Conservation (phyloP, 2,329 filamentous ascomycete species). For the Diaporthe sp. region DNA sequence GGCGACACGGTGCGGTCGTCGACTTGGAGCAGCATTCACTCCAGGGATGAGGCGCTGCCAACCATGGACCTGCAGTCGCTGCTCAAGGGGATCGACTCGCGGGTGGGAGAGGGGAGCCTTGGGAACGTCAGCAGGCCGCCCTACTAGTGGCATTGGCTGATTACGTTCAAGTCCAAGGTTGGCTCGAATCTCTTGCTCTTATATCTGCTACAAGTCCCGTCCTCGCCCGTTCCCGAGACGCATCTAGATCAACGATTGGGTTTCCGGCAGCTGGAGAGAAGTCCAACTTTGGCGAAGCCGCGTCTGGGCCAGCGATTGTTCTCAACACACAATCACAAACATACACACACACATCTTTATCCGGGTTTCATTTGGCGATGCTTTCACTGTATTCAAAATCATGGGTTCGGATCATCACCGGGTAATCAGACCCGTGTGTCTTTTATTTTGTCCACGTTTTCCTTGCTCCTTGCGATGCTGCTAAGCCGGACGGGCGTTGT, state of each 20-base stretch:
- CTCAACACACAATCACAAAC: not conserved
- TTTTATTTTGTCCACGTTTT: constrained; percentile 20
- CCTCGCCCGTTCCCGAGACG: not conserved
- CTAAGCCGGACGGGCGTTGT: constrained; percentile 21
- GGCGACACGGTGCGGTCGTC: constrained; percentile 54
- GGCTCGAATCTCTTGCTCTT: not conserved
- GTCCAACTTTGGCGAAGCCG: not conserved
- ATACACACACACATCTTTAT: constrained; percentile 14
- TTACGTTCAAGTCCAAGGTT: not conserved
- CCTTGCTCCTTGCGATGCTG: constrained; percentile 6
- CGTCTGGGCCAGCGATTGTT: not conserved
- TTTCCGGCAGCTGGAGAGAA: not conserved
- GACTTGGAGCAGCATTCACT: constrained; percentile 51
- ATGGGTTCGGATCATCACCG: constrained; percentile 9
- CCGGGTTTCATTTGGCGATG: constrained; percentile 12
- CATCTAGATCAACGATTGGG: not conserved
- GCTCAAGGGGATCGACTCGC: constrained; percentile 64
- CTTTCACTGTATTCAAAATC: constrained; percentile 11
- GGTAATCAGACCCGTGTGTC: constrained; percentile 16
- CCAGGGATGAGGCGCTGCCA: constrained; percentile 46
- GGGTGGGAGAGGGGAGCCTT: constrained; percentile 59
- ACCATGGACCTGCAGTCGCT: constrained; percentile 63
- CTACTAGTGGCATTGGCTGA: constrained; percentile 52
- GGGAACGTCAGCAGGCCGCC: constrained; percentile 64
- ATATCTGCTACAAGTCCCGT: not conserved